These are phyloP conservation scores for Hyphopichia burtonii DNA, from an alignment of 1,139 yeast genomes.

Conservation along the genomic window DNA sequence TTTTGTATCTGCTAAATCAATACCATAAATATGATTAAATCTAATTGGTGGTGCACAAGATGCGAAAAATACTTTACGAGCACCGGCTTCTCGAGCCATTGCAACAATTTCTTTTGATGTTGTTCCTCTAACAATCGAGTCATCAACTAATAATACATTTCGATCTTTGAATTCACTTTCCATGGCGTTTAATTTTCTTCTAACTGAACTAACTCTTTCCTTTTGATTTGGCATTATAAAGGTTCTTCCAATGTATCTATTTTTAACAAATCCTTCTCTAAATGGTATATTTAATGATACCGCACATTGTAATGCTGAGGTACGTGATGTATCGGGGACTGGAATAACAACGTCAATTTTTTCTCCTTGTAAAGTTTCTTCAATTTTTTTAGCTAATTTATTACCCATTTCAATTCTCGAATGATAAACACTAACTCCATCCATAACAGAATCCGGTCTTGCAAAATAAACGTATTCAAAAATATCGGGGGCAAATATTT, in stretches of 20 bases:
- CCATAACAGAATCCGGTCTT: constrained; percentile 93
- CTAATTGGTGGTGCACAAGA: constrained; percentile 98
- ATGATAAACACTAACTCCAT: constrained; percentile 92
- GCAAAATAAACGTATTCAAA: constrained; percentile 98
- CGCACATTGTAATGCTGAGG: constrained; percentile 92
- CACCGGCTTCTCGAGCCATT: constrained; percentile 99
- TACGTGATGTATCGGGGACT: constrained; percentile 96
- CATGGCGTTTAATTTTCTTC: constrained; percentile 96
- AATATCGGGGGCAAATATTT: constrained; percentile 87
- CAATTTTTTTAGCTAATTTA: constrained; percentile 75
- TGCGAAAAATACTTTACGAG: constrained; percentile 87
- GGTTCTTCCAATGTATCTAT: constrained; percentile 95
- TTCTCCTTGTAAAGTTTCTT: constrained; percentile 38
- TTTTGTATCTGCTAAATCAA: constrained; percentile 92
- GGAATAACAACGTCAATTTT: constrained; percentile 94
- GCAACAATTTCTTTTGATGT: constrained; percentile 93
- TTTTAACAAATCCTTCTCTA: constrained; percentile 96
- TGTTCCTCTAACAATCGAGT: constrained; percentile 96
- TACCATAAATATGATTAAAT: constrained; percentile 93
- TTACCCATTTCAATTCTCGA: constrained; percentile 94
- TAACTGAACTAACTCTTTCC: constrained; percentile 89
- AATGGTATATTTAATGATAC: constrained; percentile 77
- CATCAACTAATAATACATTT: constrained; percentile 91
- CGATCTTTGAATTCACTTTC: constrained; percentile 84
- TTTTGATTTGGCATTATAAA: constrained; percentile 98